Evolutionary conservation across 2,329 filamentous ascomycete species (phyloP).

Genomic region (Mycosphaerella sp.): DNA sequence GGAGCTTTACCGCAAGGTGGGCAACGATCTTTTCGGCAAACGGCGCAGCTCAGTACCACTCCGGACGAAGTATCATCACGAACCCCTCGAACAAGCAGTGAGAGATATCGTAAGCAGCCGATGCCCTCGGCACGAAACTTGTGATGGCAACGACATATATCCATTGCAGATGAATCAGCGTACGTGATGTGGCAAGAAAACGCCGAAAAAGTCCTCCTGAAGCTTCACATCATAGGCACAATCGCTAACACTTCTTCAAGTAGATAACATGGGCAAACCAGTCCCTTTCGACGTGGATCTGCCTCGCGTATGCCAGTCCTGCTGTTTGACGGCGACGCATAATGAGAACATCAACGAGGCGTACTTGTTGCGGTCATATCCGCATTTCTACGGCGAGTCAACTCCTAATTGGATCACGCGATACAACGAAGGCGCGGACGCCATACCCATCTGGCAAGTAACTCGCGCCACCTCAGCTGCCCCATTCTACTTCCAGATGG

Average conservation of each 20-base stretch:
- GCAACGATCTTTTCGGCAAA: slow-evolving; percentile 45
- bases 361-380: slow-evolving; percentile 45
- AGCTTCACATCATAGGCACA: not conserved
- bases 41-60: slow-evolving; percentile 41
- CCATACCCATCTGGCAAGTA: slow-evolving; percentile 47
- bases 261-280: slow-evolving; percentile 9
- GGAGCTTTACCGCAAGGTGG: slow-evolving; percentile 43
- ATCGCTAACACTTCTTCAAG: slow-evolving; percentile 3
- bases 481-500: slow-evolving; percentile 48
- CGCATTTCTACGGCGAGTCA: slow-evolving; percentile 40
- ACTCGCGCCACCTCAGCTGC: slow-evolving; percentile 49
- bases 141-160: slow-evolving; percentile 42
- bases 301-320: slow-evolving; percentile 36
- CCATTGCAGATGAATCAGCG: slow-evolving; percentile 36
- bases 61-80: slow-evolving; percentile 46
- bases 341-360: slow-evolving; percentile 44
- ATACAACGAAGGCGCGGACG: slow-evolving; percentile 45
- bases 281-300: slow-evolving; percentile 29
- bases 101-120: slow-evolving; percentile 41
- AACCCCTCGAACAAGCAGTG: slow-evolving; percentile 45
- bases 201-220: not conserved
- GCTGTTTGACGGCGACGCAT: slow-evolving; percentile 47
- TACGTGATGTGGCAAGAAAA: not conserved
- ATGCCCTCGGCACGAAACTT: slow-evolving; percentile 40
- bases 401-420: slow-evolving; percentile 40